Evolutionary conservation across 2,329 filamentous ascomycete species (phyloP).

Genomic region (Sphaerostilbella broomeana): DNA sequence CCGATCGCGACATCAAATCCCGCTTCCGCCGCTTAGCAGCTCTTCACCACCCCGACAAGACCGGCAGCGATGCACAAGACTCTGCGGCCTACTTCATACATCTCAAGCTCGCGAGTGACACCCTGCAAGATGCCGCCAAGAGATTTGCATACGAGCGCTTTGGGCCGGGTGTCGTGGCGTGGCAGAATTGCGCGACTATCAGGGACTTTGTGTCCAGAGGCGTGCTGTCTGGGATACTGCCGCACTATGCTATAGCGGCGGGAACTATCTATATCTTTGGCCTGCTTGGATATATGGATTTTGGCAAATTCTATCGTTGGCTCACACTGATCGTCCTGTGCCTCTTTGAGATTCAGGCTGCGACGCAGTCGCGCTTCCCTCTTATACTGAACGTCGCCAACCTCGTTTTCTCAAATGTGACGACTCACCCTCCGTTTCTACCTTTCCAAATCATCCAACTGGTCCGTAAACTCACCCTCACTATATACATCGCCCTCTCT

Average conservation of each 20-base stretch:
- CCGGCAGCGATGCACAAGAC: conserved; percentile 31
- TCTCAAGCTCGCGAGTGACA: conserved; percentile 77
- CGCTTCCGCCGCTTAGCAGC: conserved; percentile 73
- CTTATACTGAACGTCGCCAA: conserved; percentile 40
- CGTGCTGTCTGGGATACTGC: conserved; percentile 47
- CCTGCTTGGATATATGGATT: conserved; percentile 60
- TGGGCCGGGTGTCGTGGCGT: conserved; percentile 63
- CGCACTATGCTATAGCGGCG: conserved; percentile 55
- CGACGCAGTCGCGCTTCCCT: conserved; percentile 50
- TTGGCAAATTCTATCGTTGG: conserved; percentile 62
- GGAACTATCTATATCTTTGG: conserved; percentile 55
- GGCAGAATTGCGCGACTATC: conserved; percentile 60
- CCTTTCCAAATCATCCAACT: conserved; percentile 80
- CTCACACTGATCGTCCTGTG: conserved; percentile 47
- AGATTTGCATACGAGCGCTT: conserved; percentile 89
- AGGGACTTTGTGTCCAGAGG: conserved; percentile 68
- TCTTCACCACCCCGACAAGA: conserved; percentile 80
- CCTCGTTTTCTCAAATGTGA: conserved; percentile 32
- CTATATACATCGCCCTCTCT: conserved; percentile 74
- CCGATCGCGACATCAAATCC: conserved; percentile 73
- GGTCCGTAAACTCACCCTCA: conserved; percentile 68
- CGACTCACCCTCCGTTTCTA: conserved; percentile 56
- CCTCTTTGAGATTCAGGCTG: conserved; percentile 50
- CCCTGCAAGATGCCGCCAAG: conserved; percentile 65
- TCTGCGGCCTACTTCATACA: conserved; percentile 60